Base-by-base conservation (phyloP, 129 eudicot genomes). In the Pulicaria dysenterica region DNA sequence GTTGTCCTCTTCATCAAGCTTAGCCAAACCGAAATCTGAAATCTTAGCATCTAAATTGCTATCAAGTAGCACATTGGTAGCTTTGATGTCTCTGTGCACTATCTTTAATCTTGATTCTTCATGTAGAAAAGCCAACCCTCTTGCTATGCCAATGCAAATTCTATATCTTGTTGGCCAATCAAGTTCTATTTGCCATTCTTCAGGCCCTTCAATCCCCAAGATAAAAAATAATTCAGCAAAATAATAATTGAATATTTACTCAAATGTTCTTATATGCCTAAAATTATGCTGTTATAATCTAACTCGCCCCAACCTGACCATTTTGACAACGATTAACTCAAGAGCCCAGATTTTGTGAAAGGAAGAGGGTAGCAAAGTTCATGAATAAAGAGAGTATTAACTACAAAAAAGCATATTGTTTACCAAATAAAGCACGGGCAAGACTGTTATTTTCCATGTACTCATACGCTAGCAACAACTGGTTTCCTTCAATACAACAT, bases 11-110 rank as follows among this genome's bases (percentile, higher is more conserved):
- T 91, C 97, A 74, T 85, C 95, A 81, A 88, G 92, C 79, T 80
- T 85, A 62, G 95, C 97, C 77, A 88, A 83, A 42, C 97, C 97
- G 45, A 91, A 91, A 73, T 91, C 97, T 47, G 97, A 91, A 65
- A 91, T 88, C 57, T 88, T 91, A 36, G 97, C 85, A 43, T 79
- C 70, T 44, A 91, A 69, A 70, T 91, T 49, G 65, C 83, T 72
- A 65, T 91, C 91, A 14, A 87, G 95, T 13, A 90, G 84, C 55
- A 90, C 91, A 67, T 90, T 90, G 6, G 89, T 87, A 5, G 96
- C 95, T 70, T 90, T 90, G 69, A 90, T 85, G 70, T 90, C 96
- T 70, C 96, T 83, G 40, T 90, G 94, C 15, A 90, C 95, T 38
- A 91, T 91, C 73, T 88, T 91, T 49, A 91, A 61, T 61, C 81